phyloP scores from a whole-genome alignment of 2,329 filamentous ascomycete genomes.

The Monosporascus cannonballus region DNA sequence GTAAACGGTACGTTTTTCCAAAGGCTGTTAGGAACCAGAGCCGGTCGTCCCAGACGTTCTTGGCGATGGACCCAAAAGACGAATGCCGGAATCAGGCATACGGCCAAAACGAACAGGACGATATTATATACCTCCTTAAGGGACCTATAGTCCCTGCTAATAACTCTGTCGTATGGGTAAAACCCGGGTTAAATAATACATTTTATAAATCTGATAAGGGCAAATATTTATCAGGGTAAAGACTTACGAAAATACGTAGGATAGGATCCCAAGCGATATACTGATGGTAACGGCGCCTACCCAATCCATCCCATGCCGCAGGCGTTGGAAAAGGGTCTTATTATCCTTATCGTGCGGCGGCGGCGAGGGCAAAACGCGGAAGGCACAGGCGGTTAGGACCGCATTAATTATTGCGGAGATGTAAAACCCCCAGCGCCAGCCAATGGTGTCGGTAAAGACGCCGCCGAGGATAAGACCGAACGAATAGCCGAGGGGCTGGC shows the following conservation, averaged over 20 bases:
- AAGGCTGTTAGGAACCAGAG: conserved; percentile 54
- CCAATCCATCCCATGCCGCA: conserved; percentile 37
- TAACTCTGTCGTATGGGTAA: background rate
- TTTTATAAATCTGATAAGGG: background rate
- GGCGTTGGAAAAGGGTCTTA: background rate
- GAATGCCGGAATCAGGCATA: conserved; percentile 41
- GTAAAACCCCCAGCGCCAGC: conserved; percentile 32
- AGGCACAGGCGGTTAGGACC: conserved; percentile 18
- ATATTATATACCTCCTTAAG: conserved; percentile 36
- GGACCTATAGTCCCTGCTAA: background rate
- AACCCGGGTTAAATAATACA: no score
- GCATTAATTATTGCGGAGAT: conserved; percentile 17
- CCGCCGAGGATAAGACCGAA: conserved; percentile 34
- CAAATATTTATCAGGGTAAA: background rate
- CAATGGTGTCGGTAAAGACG: conserved; percentile 29
- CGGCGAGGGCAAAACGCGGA: conserved; percentile 22
- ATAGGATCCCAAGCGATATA: conserved; percentile 33
- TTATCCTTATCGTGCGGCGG: conserved; percentile 10
- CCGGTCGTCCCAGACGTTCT: conserved; percentile 39
- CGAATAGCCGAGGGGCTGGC: conserved; percentile 32
- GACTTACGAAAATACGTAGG: conserved; percentile 37
- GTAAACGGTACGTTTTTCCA: conserved; percentile 53
- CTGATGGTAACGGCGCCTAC: conserved; percentile 34
- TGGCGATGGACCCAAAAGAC: conserved; percentile 49
- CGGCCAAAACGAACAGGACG: conserved; percentile 34